A percentile compares a stretch with the other conserved stretches of the same genome.
Conservation (phyloP, 768 basidiomycete species). For the Lepiota venenata region DNA sequence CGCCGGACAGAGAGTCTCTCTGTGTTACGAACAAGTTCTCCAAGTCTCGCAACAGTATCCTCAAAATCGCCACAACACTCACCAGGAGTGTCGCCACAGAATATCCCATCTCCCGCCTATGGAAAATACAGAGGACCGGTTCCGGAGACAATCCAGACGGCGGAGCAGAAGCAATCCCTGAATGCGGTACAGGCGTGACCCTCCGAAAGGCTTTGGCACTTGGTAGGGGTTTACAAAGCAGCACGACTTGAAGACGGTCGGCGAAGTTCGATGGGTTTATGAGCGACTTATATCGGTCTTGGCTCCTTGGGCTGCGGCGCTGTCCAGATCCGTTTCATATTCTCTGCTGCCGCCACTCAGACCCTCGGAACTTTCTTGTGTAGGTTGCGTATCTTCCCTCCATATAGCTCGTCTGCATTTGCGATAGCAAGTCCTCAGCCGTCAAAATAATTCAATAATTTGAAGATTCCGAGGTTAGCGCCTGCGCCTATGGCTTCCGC, state of each 20-base stretch:
- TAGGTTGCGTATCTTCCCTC: conserved; percentile 79
- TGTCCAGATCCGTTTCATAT: conserved; percentile 38
- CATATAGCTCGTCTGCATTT: conserved; percentile 80
- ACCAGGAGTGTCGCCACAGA: conserved; percentile 18
- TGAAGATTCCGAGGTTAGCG: conserved; percentile 67
- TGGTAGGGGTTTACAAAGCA: conserved; percentile 84
- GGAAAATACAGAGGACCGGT: conserved; percentile 76
- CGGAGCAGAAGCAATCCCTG: conserved; percentile 87
- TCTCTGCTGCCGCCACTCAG: not conserved
- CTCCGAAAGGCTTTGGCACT: conserved; percentile 87
- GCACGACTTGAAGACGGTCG: conserved; percentile 73
- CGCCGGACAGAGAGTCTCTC: too few species aligned
- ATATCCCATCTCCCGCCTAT: conserved; percentile 89
- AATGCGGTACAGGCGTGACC: conserved; percentile 71
- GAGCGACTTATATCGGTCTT: conserved; percentile 83
- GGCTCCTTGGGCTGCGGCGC: conserved; percentile 73
- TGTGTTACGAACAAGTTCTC: conserved; percentile 16
- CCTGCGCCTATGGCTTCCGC: conserved; percentile 74
- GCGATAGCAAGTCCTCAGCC: conserved; percentile 55
- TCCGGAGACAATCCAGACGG: conserved; percentile 55
- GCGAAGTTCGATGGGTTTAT: conserved; percentile 87
- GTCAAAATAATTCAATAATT: conserved; percentile 58
- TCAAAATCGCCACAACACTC: conserved; percentile 11
- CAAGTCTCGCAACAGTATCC: conserved; percentile 17
- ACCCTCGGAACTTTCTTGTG: too few species aligned